These are phyloP conservation scores for Aspergillus floridensis DNA, from an alignment of 2,329 filamentous ascomycete genomes.

Conservation along the genomic window DNA sequence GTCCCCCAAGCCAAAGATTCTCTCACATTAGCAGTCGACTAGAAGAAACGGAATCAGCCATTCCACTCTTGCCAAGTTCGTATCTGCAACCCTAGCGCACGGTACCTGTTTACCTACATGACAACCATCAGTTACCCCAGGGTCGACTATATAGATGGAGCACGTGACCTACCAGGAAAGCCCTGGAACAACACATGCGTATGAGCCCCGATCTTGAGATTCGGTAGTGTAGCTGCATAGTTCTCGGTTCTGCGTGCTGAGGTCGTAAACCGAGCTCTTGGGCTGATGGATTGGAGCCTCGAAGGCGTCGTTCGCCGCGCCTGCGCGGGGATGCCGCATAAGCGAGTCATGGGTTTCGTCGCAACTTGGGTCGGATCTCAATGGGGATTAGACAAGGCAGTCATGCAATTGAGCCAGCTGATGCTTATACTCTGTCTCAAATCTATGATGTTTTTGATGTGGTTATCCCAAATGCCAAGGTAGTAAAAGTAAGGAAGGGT, in stretches of 20 bases:
- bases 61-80: constrained; percentile 1
- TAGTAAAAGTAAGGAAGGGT: no score
- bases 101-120: constrained; percentile 37
- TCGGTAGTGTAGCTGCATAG: constrained; percentile 62
- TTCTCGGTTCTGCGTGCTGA: constrained; percentile 25
- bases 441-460: no score
- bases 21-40: constrained; percentile 70
- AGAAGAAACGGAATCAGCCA: constrained; percentile 33
- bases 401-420: no score
- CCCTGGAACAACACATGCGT: constrained; percentile 69
- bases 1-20: constrained; percentile 77
- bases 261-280: constrained; percentile 31
- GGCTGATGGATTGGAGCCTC: constrained; percentile 3
- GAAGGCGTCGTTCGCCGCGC: constrained; percentile 13
- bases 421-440: no score
- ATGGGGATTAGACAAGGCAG: no score
- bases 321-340: constrained; percentile 24
- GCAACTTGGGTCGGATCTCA: background rate
- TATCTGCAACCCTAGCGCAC: constrained; percentile 1
- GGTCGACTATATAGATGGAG: background rate
- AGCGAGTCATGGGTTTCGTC: constrained; percentile 13
- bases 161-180: constrained; percentile 56
- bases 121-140: constrained; percentile 4
- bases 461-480: no score
- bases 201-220: constrained; percentile 64